Evolutionary conservation across 495 filamentous ascomycete species (phyloP), one percentile per base, ranked within the genome.

Genomic region (Staphylotrichum tortipilum): DNA sequence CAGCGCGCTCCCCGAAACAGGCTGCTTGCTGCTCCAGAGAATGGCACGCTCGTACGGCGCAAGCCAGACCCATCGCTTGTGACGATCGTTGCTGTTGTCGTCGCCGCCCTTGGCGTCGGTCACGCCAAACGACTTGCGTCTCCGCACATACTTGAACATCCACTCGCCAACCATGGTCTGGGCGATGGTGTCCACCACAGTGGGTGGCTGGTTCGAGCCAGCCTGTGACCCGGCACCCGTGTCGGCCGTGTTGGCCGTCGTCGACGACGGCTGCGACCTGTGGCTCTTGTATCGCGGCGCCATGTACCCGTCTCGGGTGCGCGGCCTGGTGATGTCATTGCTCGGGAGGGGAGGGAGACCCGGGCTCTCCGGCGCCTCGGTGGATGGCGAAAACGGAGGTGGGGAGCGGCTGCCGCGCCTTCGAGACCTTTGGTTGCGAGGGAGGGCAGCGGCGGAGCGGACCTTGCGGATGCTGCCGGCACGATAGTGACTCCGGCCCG

Each of bases 81-180:
- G 92, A 33, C 94, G 65, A 44, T 83, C 82, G 44, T 74, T 79
- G 55, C 81, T 82, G 52, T 66, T 80, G 47, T 79, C 79, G 44
- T 77, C 74, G 41, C 70, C 68, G 26, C 66, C 69, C 48, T 68
- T 68, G 28, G 73, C 70, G 47, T 97, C 90, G 4, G 79, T 68
- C 36, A 94, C 82, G 30, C 86, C 85, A 67, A 98, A 97, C 2
- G 92, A 92, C 66, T 87, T 95, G 54, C 92, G 79, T 63, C 89
- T 80, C 34, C 92, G 80, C 34, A 97, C 86, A 62, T 97, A 97
- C 61, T 98, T 98, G 78, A 84, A 97, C 92, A 98, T 97, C 92
- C 92, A 98, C 60, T 97, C 92, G 28, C 92, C 92, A 38, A 97
- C 88, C 92, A 97, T 98, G 5, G 92, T 95, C 57, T 94, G 88